These are phyloP conservation scores for Scheffersomyces coipomensis DNA, from an alignment of 805 yeast species.

Conservation along the genomic window DNA sequence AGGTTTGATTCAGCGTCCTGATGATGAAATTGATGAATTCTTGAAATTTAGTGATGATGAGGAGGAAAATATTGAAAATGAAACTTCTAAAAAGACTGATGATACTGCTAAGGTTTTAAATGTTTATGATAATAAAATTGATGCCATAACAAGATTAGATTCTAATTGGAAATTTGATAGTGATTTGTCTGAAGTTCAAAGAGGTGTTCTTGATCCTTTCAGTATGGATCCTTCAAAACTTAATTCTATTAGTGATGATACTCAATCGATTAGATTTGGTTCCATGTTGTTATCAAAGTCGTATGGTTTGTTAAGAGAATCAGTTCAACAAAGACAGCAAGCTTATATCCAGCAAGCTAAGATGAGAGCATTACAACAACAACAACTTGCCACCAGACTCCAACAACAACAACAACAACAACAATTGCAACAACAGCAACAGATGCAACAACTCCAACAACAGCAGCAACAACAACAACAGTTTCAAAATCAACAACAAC, in stretches of 20 bases:
- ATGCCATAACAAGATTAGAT: constrained; percentile 45
- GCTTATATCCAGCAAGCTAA: constrained; percentile 48
- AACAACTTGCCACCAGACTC: constrained; percentile 22
- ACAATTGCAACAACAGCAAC: constrained; percentile 7
- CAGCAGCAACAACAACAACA: constrained; percentile 4
- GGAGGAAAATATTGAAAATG: constrained; percentile 1
- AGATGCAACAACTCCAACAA: constrained; percentile 5
- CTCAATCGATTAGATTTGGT: constrained; percentile 89
- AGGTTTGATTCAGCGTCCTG: constrained; percentile 36
- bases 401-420: constrained; percentile 8
- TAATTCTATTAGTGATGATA: constrained; percentile 79
- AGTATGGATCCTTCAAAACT: constrained; percentile 78
- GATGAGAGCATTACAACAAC: constrained; percentile 41
- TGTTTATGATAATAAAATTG: constrained; percentile 48
- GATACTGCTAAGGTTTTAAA: constrained; percentile 16
- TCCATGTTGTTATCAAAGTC: constrained; percentile 87
- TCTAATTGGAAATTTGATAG: constrained; percentile 70
- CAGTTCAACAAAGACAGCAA: constrained; percentile 66
- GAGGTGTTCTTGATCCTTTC: constrained; percentile 46
- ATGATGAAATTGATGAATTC: constrained; percentile 23
- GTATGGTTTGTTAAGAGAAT: constrained; percentile 74
- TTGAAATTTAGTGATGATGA: constrained; percentile 15
- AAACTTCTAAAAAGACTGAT: not conserved
- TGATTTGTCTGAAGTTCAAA: constrained; percentile 45
- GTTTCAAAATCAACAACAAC: not conserved